These are phyloP conservation scores for Neonectria faginata DNA, from an alignment of 2,329 filamentous ascomycete species.

Conservation along the genomic window DNA sequence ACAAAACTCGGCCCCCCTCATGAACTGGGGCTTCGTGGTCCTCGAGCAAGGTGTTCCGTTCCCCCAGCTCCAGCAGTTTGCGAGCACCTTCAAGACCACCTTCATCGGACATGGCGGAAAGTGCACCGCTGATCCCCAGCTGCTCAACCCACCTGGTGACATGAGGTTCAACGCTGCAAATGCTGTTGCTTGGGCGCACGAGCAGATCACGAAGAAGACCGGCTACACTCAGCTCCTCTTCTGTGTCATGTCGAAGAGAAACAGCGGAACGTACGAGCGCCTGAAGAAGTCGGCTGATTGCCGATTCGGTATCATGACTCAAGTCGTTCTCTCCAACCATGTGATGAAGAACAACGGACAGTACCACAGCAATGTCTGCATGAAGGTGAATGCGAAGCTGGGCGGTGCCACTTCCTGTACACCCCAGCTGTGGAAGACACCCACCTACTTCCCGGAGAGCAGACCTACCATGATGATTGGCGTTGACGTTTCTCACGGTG, in stretches of 20 bases:
- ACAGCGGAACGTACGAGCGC: slow-evolving; percentile 79
- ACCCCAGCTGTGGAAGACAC: slow-evolving; percentile 49
- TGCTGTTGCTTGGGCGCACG: slow-evolving; percentile 58
- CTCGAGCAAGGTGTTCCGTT: slow-evolving; percentile 67
- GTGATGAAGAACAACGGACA: slow-evolving; percentile 78
- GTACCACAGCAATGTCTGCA: slow-evolving; percentile 92
- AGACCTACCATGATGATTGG: slow-evolving; percentile 85
- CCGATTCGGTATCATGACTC: slow-evolving; percentile 83
- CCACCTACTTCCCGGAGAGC: slow-evolving; percentile 52
- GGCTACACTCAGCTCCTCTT: slow-evolving; percentile 80
- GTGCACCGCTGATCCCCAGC: slow-evolving; percentile 50
- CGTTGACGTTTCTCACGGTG: slow-evolving; percentile 88
- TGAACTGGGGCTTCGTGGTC: slow-evolving; percentile 80
- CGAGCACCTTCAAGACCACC: slow-evolving; percentile 56
- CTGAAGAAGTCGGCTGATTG: slow-evolving; percentile 93
- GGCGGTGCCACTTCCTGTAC: slow-evolving; percentile 78
- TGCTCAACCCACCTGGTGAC: slow-evolving; percentile 50
- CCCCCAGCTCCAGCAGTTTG: slow-evolving; percentile 47
- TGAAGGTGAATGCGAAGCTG: slow-evolving; percentile 98
- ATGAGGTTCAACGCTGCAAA: slow-evolving; percentile 59
- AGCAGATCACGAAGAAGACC: slow-evolving; percentile 64
- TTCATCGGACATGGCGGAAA: slow-evolving; percentile 65
- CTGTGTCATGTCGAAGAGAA: slow-evolving; percentile 79
- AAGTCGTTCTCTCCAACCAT: slow-evolving; percentile 80
- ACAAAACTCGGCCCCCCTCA: slow-evolving; percentile 71